phyloP scores from a whole-genome alignment of 2,329 filamentous ascomycete species.

The Purpureocillium lavendulum region DNA sequence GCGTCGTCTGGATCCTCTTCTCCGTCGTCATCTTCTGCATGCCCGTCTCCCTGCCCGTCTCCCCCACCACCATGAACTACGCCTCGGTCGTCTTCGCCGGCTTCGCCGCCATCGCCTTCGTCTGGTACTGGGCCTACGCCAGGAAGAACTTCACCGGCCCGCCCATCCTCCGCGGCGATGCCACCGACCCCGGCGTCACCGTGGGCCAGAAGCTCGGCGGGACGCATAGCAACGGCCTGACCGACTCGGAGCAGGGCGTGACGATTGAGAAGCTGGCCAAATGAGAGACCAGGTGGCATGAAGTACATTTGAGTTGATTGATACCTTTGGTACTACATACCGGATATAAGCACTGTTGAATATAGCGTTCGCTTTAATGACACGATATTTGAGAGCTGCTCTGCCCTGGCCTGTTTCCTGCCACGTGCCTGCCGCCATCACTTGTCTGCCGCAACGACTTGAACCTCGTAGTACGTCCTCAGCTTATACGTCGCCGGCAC shows the following conservation, averaged over 20 bases:
- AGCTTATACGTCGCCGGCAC: slow-evolving; percentile 1
- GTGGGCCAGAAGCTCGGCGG: background rate
- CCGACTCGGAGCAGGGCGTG: slow-evolving; percentile 2
- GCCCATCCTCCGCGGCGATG: slow-evolving; percentile 15
- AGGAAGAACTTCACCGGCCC: slow-evolving; percentile 58
- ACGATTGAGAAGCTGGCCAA: background rate
- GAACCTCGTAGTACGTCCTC: slow-evolving; percentile 3
- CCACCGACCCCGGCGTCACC: slow-evolving; percentile 1
- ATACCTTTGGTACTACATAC: no score
- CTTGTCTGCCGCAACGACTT: background rate
- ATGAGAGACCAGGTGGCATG: background rate
- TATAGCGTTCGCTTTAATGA: background rate
- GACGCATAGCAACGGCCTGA: background rate
- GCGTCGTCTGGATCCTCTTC: slow-evolving; percentile 62
- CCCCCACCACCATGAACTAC: slow-evolving; percentile 54
- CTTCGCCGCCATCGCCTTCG: slow-evolving; percentile 49
- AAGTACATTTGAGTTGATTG: no score
- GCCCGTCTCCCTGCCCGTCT: slow-evolving; percentile 54
- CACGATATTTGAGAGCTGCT: no score
- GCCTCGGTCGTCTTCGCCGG: slow-evolving; percentile 57
- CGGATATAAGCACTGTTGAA: background rate
- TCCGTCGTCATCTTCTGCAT: slow-evolving; percentile 70
- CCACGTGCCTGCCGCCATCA: no score
- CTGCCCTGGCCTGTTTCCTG: no score
- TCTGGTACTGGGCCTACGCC: slow-evolving; percentile 57